These are phyloP conservation scores for Metschnikowia rubicola DNA, from an alignment of 805 yeast genomes.

Conservation along the genomic window DNA sequence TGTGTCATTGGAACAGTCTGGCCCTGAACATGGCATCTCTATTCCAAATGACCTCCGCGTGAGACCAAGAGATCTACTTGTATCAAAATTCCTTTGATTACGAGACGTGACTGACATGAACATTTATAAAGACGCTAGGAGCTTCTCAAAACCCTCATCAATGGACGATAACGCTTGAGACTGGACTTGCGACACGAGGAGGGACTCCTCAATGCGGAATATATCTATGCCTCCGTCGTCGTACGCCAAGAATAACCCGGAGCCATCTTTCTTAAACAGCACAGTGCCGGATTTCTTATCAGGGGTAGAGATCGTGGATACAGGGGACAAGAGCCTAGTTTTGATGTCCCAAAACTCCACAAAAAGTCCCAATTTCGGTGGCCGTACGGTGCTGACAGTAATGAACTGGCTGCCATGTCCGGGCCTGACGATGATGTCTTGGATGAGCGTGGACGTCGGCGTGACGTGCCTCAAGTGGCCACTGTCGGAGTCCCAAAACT, in stretches of 20 bases:
- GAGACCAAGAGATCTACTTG: conserved; percentile 40
- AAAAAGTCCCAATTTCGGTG: conserved; percentile 10
- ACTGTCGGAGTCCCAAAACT: conserved; percentile 12
- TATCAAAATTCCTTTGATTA: conserved; percentile 18
- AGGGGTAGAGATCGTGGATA: conserved; percentile 10
- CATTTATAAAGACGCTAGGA: conserved; percentile 5
- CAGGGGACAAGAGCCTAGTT: conserved; percentile 10
- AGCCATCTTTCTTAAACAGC: conserved; percentile 12
- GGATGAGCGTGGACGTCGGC: conserved; percentile 14
- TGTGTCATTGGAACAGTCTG: conserved; percentile 56
- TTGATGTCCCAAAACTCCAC: conserved; percentile 19
- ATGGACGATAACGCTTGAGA: conserved; percentile 1
- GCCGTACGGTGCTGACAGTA: conserved; percentile 11
- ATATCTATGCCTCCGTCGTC: conserved; percentile 14
- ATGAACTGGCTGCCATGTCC: conserved; percentile 11
- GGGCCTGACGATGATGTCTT: conserved; percentile 11
- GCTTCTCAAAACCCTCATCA: conserved; percentile 6
- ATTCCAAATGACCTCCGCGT: conserved; percentile 61
- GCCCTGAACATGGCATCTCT: conserved; percentile 20
- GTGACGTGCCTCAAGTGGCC: conserved; percentile 5
- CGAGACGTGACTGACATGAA: not conserved
- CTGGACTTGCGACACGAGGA: conserved; percentile 7
- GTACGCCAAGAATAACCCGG: conserved; percentile 11
- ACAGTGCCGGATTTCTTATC: conserved; percentile 8
- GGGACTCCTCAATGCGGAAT: conserved; percentile 13